Base-by-base conservation (phyloP, 495 filamentous ascomycete genomes). In the Lasiosphaeria miniovina region DNA sequence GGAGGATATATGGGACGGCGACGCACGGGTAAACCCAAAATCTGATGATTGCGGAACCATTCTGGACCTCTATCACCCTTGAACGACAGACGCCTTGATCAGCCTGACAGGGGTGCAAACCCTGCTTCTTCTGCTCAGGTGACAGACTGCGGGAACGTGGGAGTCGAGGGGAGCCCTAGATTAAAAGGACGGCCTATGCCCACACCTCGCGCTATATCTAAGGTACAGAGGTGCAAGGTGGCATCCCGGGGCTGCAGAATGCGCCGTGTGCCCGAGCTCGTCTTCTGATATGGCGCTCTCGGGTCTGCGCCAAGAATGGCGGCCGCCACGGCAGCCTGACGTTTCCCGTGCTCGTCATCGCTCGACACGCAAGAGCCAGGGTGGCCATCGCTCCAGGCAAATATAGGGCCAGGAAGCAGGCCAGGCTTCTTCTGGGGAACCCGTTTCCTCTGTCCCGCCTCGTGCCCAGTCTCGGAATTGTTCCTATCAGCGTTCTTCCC, bases 21-120 rank as follows among this genome's bases (percentile, higher is more conserved):
- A 45, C 63, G 65, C 67, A 68, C 65, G 65, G 67, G 61, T 66
- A 70, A 66, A 67, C 52, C 64, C 56, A 59, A 24, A 58, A 63
- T 63, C 52, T 63, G 65, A 54, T 59, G 63, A 63, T 62, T 66
- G 41, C 63, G 67, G 69, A 64, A 64, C 65, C 52, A 57, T 36
- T 59, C 52, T 54, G 14, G 52, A 11, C 56, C 41, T 57, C 46
- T 49, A 17, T 61, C 58, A 53, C 60, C 59, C 64, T 65, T 61
- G 64, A 46, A 60, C 60, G 55, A 66, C 59, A 38, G 69, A 62
- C 45, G 43, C 58, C 55, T 57, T 56, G 59, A 52, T 59, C 64
- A 66, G 53, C 61, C 52, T 41, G 63, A 54, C 56, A 66, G 58
- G 61, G 62, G 58, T 63, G 34, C 56, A 58, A 58, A 64, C 48